Percentiles rank a stretch among this genome's conserved stretches.
Evolutionary conservation across 768 basidiomycete species (phyloP).

Genomic region (Psilocybe subaeruginosa): DNA sequence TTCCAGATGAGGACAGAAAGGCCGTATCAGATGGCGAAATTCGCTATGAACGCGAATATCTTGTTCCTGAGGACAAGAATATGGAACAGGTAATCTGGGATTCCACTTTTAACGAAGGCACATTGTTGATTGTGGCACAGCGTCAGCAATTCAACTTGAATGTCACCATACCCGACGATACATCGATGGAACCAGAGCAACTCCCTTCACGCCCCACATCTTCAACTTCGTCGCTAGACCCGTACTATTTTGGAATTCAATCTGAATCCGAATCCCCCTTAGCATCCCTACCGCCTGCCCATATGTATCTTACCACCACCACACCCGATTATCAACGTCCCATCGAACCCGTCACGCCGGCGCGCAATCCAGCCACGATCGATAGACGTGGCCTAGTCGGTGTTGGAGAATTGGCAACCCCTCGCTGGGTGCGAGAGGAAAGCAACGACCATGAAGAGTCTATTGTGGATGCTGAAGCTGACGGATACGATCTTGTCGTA

Average conservation of each 20-base stretch:
- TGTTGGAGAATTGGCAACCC: slow-evolving; percentile 96
- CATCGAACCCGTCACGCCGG: slow-evolving; percentile 69
- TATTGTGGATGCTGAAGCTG: slow-evolving; percentile 30
- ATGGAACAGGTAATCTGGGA: slow-evolving; percentile 24
- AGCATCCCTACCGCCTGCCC: slow-evolving; percentile 49
- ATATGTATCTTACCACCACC: slow-evolving; percentile 46
- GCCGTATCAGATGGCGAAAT: slow-evolving; percentile 42
- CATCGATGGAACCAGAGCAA: slow-evolving; percentile 41
- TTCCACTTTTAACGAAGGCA: slow-evolving; percentile 20
- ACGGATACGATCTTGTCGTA: slow-evolving; percentile 45
- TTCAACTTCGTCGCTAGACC: slow-evolving; percentile 81
- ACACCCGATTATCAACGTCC: slow-evolving; percentile 63
- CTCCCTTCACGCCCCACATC: slow-evolving; percentile 68
- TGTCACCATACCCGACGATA: slow-evolving; percentile 45
- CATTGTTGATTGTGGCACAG: slow-evolving; percentile 20
- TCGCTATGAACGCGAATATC: slow-evolving; percentile 38
- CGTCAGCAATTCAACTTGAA: slow-evolving; percentile 49
- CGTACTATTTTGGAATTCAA: slow-evolving; percentile 82
- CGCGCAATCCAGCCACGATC: slow-evolving; percentile 74
- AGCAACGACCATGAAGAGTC: slow-evolving; percentile 19
- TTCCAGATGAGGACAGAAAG: slow-evolving; percentile 39
- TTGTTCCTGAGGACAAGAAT: slow-evolving; percentile 19
- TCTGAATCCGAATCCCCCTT: slow-evolving; percentile 72
- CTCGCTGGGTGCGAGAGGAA: slow-evolving; percentile 76
- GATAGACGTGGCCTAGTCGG: slow-evolving; percentile 90